Conservation (phyloP, 176 grass and related monocot species). For the Cymbopogon citratus region DNA sequence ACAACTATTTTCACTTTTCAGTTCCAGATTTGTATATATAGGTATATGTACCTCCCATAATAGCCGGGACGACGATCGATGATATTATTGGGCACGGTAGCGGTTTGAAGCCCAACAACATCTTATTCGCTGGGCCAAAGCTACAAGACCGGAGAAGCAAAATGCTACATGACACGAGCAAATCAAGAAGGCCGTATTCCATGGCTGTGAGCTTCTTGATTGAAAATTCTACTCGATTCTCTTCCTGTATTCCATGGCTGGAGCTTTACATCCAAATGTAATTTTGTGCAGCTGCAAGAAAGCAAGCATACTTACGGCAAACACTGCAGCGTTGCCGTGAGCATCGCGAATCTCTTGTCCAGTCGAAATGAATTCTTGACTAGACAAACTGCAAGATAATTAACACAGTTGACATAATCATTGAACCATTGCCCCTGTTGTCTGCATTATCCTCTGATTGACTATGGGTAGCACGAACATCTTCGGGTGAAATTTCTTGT, state of each 20-base stretch:
- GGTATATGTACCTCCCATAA: too few species aligned
- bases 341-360: slow-evolving; percentile 39
- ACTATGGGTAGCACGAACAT: slow-evolving; percentile 27
- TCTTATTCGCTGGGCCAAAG: too few species aligned
- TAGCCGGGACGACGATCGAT: too few species aligned
- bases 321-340: slow-evolving; percentile 57
- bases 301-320: slow-evolving; percentile 84
- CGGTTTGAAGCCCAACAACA: too few species aligned
- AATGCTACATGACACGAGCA: too few species aligned
- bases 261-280: slow-evolving; percentile 32
- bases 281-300: slow-evolving; percentile 67
- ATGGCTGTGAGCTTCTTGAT: slow-evolving; percentile 27
- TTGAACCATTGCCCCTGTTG: slow-evolving; percentile 32
- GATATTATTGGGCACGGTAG: too few species aligned
- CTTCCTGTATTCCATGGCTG: slow-evolving; percentile 26
- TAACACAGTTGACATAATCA: slow-evolving; percentile 43
- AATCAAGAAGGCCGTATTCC: too few species aligned
- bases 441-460: slow-evolving; percentile 33
- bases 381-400: slow-evolving; percentile 54
- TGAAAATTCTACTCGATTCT: slow-evolving; percentile 31
- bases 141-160: too few species aligned
- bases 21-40: too few species aligned
- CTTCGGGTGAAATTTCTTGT: slow-evolving; percentile 48
- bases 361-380: slow-evolving; percentile 52
- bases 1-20: too few species aligned